Evolutionary conservation across 108 stramenopile species (phyloP), one percentile per base, ranked within the genome.

Genomic region (Cyclotella atomus): DNA sequence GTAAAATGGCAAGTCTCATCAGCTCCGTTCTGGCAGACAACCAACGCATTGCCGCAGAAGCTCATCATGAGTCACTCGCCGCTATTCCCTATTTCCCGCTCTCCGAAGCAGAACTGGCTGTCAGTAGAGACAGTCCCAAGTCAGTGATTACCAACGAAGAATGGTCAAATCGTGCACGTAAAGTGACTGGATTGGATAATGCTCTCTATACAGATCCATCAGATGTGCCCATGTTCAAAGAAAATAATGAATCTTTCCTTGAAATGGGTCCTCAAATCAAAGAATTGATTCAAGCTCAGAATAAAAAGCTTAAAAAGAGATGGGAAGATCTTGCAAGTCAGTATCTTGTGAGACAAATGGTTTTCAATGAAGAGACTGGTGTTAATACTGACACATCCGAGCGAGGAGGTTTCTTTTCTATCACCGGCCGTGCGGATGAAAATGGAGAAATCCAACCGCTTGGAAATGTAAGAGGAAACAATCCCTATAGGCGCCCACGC

Each of bases 401-500:
- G 61, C 46, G 84, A 25, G 77, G 78, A 21, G 83, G 83, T 5
- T 75, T 79, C 27, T 87, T 86, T 45, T 68, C 79, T 15, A 65
- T 70, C 3, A 63, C 75, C 17, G 61, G 62, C 5, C 20, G 59
- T 5, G 59, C 27, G 4, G 35, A 41, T 32, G 59, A 72, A 10
- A 25, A 20, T 9, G 46, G 46, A 4, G 71, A 59, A 32, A 19
- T 56, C 1, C 2, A 67, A 15, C 2, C 63, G 29, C 52, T 65
- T 16, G 47, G n/a, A 4, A n/a, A n/a, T 10, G 68, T 59, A 1
- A 59, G 70, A 28, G 77, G 73, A 24, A 89, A 87, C 35, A 95
- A 95, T 61, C 93, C 93, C 14, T 95, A 95, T 65, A 84, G 93
- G 4, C 70, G 93, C 41, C 87, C 93, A 3, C 85, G 93, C 21